Base-by-base conservation (phyloP, 2,329 filamentous ascomycete species). In the Paradendryphiella salina region DNA sequence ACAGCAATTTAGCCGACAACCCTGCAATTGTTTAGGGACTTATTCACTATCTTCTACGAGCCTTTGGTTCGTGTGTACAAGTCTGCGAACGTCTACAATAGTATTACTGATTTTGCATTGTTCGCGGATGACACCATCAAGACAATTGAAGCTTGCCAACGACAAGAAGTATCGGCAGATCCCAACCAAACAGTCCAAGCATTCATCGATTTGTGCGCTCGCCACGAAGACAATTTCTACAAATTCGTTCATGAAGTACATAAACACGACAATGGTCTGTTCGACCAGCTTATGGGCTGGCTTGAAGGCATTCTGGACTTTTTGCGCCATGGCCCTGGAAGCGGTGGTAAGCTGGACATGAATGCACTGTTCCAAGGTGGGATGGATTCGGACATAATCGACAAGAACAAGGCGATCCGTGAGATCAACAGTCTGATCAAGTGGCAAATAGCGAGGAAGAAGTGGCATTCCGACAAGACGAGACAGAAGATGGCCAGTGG, bases 201-300 rank as follows among this genome's bases (percentile, higher is more conserved):
- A 13, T 99, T 99, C 69, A 99, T 99, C 67, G 94, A 99, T 69
- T 82, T 99, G 17, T 99, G 94, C 73, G 88, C 90, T 60, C 85
- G 94, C 35, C 94, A 99, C 72, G 90, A 99, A 74, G 85, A 95
- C 71, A 96, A 96, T 75, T 93, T 99, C 71, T 99, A 97, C 82
- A 97, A 96, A 73, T 99, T 99, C 72, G 88, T 99, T 3, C 94
- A 99, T 72, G 94, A 99, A 75, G 93, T 99, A 0, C 94, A 99
- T 69, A 86, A 89, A 5, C 93, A 99, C 66, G 94, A 99, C 71
- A 96, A 99, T 57, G 94, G 94, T 0, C 83, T 99, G 1, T 99
- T 99, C 65, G 92, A 91, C 29, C 89, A 95, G 65, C 82, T 99
- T 43, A 99, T 99, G 94, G 86, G 86, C 20, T 97, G 94, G 94